phyloP scores from a whole-genome alignment of 1,284 basidiomycete genomes.

The Tilletia caries region DNA sequence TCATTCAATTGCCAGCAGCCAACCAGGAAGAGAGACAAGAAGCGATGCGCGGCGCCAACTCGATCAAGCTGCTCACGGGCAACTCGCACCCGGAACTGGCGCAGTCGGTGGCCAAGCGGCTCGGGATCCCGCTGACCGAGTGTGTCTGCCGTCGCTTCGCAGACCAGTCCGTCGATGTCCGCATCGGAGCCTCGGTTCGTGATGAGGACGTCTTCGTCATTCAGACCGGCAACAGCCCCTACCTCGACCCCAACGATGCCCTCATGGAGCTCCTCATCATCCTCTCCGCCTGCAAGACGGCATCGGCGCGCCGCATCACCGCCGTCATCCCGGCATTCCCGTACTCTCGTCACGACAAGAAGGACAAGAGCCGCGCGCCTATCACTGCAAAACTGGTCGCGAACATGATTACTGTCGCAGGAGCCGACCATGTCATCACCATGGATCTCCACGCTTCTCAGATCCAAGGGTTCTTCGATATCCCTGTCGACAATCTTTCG shows the following conservation, averaged over 20 bases:
- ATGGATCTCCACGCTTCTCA: slow-evolving; percentile 98
- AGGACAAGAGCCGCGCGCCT: slow-evolving; percentile 91
- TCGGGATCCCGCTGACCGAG: slow-evolving; percentile 83
- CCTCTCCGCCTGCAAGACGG: slow-evolving; percentile 92
- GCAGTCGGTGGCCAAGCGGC: slow-evolving; percentile 84
- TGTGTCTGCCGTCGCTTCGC: slow-evolving; percentile 93
- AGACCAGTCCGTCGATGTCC: slow-evolving; percentile 69
- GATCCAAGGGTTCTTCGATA: slow-evolving; percentile 99
- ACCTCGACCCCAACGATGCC: slow-evolving; percentile 50
- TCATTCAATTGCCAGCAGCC: neutral
- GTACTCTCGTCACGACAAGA: slow-evolving; percentile 95
- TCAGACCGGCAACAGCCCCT: slow-evolving; percentile 48
- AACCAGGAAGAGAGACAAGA: neutral
- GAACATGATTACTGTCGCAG: slow-evolving; percentile 93
- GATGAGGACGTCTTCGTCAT: slow-evolving; percentile 66
- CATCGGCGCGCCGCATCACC: slow-evolving; percentile 91
- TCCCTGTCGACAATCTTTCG: slow-evolving; percentile 83
- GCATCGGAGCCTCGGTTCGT: slow-evolving; percentile 77
- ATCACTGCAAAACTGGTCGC: slow-evolving; percentile 98
- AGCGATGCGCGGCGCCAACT: slow-evolving; percentile 55
- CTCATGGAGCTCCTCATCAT: slow-evolving; percentile 72
- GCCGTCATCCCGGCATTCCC: slow-evolving; percentile 98
- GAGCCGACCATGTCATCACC: slow-evolving; percentile 97
- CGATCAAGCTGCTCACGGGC: slow-evolving; percentile 86
- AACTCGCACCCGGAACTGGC: slow-evolving; percentile 98